Evolutionary conservation across 2,329 filamentous ascomycete genomes (phyloP).

Genomic region (Pyrenophora teres): DNA sequence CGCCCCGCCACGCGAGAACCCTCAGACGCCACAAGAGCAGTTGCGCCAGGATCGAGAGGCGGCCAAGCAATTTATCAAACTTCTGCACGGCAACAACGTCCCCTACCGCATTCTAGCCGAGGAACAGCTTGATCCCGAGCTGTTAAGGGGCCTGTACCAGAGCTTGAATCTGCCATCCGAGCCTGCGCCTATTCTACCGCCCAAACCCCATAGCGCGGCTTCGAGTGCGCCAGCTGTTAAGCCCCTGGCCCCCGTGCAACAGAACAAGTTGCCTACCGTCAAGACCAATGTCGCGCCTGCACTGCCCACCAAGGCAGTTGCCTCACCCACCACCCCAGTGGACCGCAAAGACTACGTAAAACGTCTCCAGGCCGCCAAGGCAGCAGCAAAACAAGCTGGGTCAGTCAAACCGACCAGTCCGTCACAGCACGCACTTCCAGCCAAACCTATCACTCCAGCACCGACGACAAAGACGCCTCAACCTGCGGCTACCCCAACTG

Average conservation of each 20-base stretch:
- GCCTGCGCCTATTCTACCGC: slow-evolving; percentile 30
- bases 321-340: slow-evolving; percentile 48
- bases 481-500: slow-evolving; percentile 15
- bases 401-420: slow-evolving; percentile 25
- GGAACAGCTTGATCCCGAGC: slow-evolving; percentile 34
- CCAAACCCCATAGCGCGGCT: slow-evolving; percentile 18
- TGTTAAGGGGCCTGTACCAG: slow-evolving; percentile 35
- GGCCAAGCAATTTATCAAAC: slow-evolving; percentile 44
- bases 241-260: slow-evolving; percentile 9
- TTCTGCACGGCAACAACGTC: slow-evolving; percentile 64
- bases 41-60: slow-evolving; percentile 36
- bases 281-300: slow-evolving; percentile 26
- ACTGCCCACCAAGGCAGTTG: slow-evolving; percentile 16
- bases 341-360: slow-evolving; percentile 79
- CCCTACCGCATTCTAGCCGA: slow-evolving; percentile 69
- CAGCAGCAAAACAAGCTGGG: slow-evolving; percentile 55
- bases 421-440: slow-evolving; percentile 27
- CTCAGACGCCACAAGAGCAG: slow-evolving; percentile 10
- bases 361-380: slow-evolving; percentile 74
- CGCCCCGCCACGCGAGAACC: slow-evolving; percentile 4
- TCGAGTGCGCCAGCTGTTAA: slow-evolving; percentile 11
- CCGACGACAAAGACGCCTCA: slow-evolving; percentile 20
- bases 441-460: slow-evolving; percentile 11
- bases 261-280: slow-evolving; percentile 23
- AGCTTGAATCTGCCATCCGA: slow-evolving; percentile 37